Percentiles rank a stretch among this genome's conserved stretches.
Evolutionary conservation across 2,329 filamentous ascomycete species (phyloP).

Genomic region (Colletotrichum higginsianum): DNA sequence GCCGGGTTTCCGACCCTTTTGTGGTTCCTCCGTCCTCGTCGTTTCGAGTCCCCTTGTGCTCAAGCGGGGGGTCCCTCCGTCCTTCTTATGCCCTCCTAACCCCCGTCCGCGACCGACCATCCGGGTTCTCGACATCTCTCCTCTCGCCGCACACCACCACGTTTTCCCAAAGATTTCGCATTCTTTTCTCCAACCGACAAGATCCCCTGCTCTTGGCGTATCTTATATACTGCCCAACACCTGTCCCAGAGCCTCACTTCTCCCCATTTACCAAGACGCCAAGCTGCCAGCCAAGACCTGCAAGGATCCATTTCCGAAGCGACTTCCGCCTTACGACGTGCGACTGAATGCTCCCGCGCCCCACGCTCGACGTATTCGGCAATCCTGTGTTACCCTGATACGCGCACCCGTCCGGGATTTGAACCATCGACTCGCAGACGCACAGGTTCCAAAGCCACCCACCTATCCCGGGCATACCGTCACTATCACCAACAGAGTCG

Average conservation of each 20-base stretch:
- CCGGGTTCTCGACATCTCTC: conserved; percentile 35
- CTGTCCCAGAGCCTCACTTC: conserved; percentile 17
- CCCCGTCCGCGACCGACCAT: conserved; percentile 34
- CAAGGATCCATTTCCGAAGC: conserved; percentile 18
- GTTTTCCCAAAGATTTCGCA: not conserved
- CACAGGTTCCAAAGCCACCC: conserved; percentile 11
- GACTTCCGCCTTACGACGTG: not conserved
- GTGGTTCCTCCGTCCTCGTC: conserved; percentile 32
- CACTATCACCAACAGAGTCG: not conserved
- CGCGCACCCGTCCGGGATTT: conserved; percentile 7
- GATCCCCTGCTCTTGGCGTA: conserved; percentile 20
- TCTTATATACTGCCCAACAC: conserved; percentile 34
- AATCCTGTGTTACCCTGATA: not conserved
- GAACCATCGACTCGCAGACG: conserved; percentile 12
- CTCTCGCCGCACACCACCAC: conserved; percentile 1
- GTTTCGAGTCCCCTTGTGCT: conserved; percentile 24
- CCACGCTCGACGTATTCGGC: conserved; percentile 21
- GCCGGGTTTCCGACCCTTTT: conserved; percentile 31
- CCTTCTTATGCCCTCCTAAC: conserved; percentile 33
- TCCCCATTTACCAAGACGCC: conserved; percentile 33
- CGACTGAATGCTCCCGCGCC: not conserved
- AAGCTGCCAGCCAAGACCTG: conserved; percentile 39
- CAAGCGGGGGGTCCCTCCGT: conserved; percentile 31
- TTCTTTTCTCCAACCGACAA: not conserved
- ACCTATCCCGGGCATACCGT: not conserved